Evolutionary conservation across 257 asterid species (phyloP).

Genomic region (Thymus quinquecostatus): DNA sequence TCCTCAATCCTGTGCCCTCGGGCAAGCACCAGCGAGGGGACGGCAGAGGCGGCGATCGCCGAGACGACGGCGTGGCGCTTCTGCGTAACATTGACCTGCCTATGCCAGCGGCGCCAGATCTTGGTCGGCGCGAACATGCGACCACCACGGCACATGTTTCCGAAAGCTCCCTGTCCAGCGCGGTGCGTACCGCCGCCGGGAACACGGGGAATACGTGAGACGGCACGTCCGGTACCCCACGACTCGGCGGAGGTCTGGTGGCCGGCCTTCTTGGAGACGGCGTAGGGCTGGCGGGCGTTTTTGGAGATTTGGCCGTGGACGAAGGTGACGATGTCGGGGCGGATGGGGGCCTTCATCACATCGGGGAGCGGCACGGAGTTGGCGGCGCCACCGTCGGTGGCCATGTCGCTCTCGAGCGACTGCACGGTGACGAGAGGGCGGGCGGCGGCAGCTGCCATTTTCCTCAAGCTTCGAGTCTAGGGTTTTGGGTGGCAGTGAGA

Average conservation of each 20-base stretch:
- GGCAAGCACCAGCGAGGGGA: conserved; percentile 57
- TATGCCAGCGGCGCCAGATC: conserved; percentile 78
- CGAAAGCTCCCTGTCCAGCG: conserved; percentile 75
- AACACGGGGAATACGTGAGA: conserved; percentile 84
- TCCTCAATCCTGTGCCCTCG: conserved; percentile 62
- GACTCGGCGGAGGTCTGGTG: conserved; percentile 83
- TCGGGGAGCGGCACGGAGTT: conserved; percentile 48
- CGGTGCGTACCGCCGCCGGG: conserved; percentile 89
- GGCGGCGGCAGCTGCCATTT: conserved; percentile 58
- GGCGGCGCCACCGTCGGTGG: conserved; percentile 44
- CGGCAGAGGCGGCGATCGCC: conserved; percentile 68
- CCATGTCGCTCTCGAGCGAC: conserved; percentile 50
- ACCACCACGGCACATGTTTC: conserved; percentile 86
- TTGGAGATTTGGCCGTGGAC: conserved; percentile 70
- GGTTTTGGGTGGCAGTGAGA: conserved; percentile 33
- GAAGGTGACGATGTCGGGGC: conserved; percentile 62
- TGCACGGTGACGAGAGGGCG: conserved; percentile 57
- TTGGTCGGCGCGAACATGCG: conserved; percentile 74
- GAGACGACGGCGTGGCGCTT: conserved; percentile 64
- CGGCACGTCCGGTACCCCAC: conserved; percentile 78
- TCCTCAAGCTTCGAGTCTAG: conserved; percentile 28
- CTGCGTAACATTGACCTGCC: conserved; percentile 58
- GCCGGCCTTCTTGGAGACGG: conserved; percentile 64
- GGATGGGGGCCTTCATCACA: conserved; percentile 66
- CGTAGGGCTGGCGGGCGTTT: conserved; percentile 71